Evolutionary conservation across 768 basidiomycete species (phyloP).

Genomic region (Lentinus brumalis): DNA sequence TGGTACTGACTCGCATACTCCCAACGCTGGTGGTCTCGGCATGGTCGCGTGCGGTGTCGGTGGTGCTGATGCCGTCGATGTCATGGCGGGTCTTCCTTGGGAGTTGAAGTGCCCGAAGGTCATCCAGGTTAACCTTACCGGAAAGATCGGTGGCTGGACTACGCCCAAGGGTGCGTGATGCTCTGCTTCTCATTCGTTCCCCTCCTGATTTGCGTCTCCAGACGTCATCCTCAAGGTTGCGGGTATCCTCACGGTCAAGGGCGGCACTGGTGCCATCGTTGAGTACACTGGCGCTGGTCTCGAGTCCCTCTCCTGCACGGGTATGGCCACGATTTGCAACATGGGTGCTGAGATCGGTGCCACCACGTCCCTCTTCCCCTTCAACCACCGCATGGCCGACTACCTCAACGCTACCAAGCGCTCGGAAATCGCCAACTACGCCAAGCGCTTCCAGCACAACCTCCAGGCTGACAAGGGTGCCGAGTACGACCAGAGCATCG

Average conservation of each 20-base stretch:
- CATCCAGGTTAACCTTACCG: constrained; percentile 95
- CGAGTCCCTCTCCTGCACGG: constrained; percentile 94
- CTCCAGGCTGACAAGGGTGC: constrained; percentile 82
- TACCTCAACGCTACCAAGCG: constrained; percentile 98
- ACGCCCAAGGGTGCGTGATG: constrained; percentile 81
- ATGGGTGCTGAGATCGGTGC: constrained; percentile 99
- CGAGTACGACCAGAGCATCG: constrained; percentile 93
- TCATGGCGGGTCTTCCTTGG: constrained; percentile 98
- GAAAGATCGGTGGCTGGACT: constrained; percentile 96
- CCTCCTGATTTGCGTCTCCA: constrained; percentile 32
- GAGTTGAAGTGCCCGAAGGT: constrained; percentile 99
- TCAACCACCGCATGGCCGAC: constrained; percentile 91
- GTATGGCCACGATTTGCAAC: constrained; percentile 99
- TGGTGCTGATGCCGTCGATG: constrained; percentile 98
- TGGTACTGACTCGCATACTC: constrained; percentile 98
- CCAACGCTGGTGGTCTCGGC: constrained; percentile 98
- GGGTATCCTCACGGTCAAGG: constrained; percentile 98
- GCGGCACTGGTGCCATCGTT: constrained; percentile 97
- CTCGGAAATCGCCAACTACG: constrained; percentile 83
- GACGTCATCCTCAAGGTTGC: constrained; percentile 99
- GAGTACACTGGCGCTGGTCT: constrained; percentile 97
- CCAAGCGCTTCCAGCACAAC: constrained; percentile 88
- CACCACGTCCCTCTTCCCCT: constrained; percentile 98
- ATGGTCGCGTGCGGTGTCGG: constrained; percentile 99
- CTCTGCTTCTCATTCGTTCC: background rate